phyloP scores from a whole-genome alignment of 768 basidiomycete species.

The Dioszegia crocea region DNA sequence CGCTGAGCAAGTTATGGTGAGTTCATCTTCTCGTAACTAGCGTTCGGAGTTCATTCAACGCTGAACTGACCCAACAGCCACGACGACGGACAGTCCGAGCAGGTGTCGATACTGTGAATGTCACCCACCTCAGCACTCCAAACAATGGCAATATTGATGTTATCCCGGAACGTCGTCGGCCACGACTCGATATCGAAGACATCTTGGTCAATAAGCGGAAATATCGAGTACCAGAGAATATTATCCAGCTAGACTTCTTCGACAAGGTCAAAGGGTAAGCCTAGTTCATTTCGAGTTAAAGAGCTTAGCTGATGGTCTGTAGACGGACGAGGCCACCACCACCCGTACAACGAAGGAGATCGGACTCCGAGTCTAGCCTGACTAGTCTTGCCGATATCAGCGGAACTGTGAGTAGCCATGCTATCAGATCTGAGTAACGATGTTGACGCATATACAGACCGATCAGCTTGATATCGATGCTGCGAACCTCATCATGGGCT shows the following conservation, averaged over 20 bases:
- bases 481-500: slow-evolving; percentile 27
- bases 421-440: background rate
- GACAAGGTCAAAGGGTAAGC: slow-evolving; percentile 55
- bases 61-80: slow-evolving; percentile 54
- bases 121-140: slow-evolving; percentile 65
- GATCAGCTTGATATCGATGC: slow-evolving; percentile 24
- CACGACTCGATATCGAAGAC: slow-evolving; percentile 36
- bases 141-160: slow-evolving; percentile 94
- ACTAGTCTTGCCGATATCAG: slow-evolving; percentile 1
- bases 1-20: slow-evolving; percentile 75
- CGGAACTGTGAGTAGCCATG: background rate
- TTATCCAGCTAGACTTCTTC: slow-evolving; percentile 95
- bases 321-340: background rate
- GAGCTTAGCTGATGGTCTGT: too few species aligned
- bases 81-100: slow-evolving; percentile 76
- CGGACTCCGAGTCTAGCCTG: slow-evolving; percentile 11
- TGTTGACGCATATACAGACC: background rate
- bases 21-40: slow-evolving; percentile 50
- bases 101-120: slow-evolving; percentile 63
- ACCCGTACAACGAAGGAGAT: background rate
- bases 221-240: slow-evolving; percentile 86
- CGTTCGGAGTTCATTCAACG: background rate
- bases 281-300: too few species aligned
- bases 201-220: slow-evolving; percentile 60
- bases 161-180: slow-evolving; percentile 59